phyloP scores from a whole-genome alignment of 1,139 yeast genomes.

The Taiozyma sp. region DNA sequence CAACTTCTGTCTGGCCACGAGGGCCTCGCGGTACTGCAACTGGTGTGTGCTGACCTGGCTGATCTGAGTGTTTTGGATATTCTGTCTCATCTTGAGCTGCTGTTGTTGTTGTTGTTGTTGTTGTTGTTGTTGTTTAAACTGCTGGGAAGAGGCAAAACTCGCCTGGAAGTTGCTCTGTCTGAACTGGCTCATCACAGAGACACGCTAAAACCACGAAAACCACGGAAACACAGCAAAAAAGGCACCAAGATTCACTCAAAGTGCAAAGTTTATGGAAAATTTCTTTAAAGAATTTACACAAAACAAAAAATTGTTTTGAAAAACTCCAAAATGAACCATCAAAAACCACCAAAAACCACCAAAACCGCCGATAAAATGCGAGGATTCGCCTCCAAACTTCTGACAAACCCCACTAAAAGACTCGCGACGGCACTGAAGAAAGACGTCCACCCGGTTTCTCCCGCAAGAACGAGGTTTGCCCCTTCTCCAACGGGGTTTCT shows the following conservation, averaged over 20 bases:
- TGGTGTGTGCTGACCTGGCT: not conserved
- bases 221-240: too few relatives aligned
- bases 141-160: not conserved
- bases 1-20: conserved; percentile 37
- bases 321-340: not conserved
- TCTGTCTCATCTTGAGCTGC: not conserved
- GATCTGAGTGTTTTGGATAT: not conserved
- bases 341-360: too few relatives aligned
- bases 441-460: conserved; percentile 34
- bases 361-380: not conserved
- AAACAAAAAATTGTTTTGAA: not conserved
- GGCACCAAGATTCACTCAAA: too few relatives aligned
- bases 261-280: not conserved
- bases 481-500: conserved; percentile 96
- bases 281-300: not conserved
- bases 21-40: conserved; percentile 27
- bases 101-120: conserved; percentile 4
- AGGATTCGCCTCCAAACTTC: conserved; percentile 10
- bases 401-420: conserved; percentile 15
- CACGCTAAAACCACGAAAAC: not conserved
- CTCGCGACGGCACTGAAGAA: conserved; percentile 20
- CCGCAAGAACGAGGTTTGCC: conserved; percentile 90
- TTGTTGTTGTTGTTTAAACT: conserved; percentile 1
- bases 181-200: not conserved
- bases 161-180: not conserved